Conservation (phyloP, 2,329 filamentous ascomycete species). For the Ceratocystis diversiconidia region DNA sequence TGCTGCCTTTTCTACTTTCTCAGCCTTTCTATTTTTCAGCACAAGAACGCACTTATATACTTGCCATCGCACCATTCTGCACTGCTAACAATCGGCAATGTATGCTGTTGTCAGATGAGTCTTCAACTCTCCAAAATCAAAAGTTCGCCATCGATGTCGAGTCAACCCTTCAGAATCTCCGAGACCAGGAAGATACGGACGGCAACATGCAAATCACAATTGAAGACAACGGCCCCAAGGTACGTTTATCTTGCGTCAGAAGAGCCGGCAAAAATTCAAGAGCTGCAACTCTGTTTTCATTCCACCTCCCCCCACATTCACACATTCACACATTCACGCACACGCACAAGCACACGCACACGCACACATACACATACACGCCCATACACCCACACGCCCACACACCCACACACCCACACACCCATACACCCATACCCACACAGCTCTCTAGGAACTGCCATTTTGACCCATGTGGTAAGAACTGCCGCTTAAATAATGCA, state of each 20-base stretch:
- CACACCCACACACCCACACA: no score
- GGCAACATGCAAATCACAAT: slow-evolving; percentile 95
- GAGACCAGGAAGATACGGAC: slow-evolving; percentile 83
- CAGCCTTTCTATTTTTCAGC: neutral
- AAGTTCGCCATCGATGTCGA: slow-evolving; percentile 75
- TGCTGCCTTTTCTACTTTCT: neutral
- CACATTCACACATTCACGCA: no score
- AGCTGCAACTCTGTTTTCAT: neutral
- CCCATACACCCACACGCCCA: no score
- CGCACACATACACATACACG: no score
- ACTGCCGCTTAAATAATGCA: neutral
- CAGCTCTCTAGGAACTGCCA: slow-evolving; percentile 6
- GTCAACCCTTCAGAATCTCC: slow-evolving; percentile 61
- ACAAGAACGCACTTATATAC: neutral
- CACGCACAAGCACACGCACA: no score
- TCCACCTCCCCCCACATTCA: neutral
- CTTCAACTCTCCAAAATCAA: slow-evolving; percentile 13
- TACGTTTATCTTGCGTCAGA: slow-evolving; percentile 24
- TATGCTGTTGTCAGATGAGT: slow-evolving; percentile 11
- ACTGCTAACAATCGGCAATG: neutral
- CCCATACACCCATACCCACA: neutral
- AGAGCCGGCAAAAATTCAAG: no score
- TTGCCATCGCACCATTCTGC: no score
- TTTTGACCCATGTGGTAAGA: slow-evolving; percentile 7
- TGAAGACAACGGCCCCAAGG: slow-evolving; percentile 87